Base-by-base conservation (phyloP, 2,329 filamentous ascomycete genomes). In the Fusarium sp. region DNA sequence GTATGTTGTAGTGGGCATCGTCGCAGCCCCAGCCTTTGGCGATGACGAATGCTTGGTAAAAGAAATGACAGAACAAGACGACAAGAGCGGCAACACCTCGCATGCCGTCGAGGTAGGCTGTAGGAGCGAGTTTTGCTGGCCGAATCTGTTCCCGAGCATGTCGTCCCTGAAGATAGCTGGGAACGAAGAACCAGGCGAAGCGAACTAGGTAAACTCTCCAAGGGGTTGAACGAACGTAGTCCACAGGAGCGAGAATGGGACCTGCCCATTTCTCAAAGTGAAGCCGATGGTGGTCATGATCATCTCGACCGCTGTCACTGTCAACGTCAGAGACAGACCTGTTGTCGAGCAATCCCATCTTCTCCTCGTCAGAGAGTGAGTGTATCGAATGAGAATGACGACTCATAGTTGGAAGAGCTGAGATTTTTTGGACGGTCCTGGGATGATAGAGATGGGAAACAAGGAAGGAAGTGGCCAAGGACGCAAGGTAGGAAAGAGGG, bases 31-130 rank as follows among this genome's bases (percentile, higher is more conserved):
- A 88, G 27, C 85, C 84, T 68, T 86, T 83, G 59, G 86, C 84
- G 70, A 89, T 86, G 76, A 77, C 77, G 78, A 87, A 88, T 70
- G 80, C 82, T 42, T 86, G 86, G 77, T 88, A 89, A 55, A 82
- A 83, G 75, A 85, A 87, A 78, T 89, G 87, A 72, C 87, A 89
- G 77, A 88, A 86, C 77, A 86, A 87, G 68, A 89, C 87, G 65
- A 86, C 83, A 36, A 89, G 81, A 9, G 87, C 87, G 42, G 87
- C 87, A 17, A 89, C 77, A 18, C 87, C 87, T 68, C 87, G 84
- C 82, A 89, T 86, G 66, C 87, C 87, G 72, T 89, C 88, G 50
- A 89, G 86, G 72, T 89, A 89, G 12, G 87, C 83, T 13, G 87
- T 89, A 20, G 87, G 87, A 39, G 82, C 78, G n/a, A 86, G 79